Base-by-base conservation (phyloP, 2,329 filamentous ascomycete genomes). In the Aspergillus candidus region DNA sequence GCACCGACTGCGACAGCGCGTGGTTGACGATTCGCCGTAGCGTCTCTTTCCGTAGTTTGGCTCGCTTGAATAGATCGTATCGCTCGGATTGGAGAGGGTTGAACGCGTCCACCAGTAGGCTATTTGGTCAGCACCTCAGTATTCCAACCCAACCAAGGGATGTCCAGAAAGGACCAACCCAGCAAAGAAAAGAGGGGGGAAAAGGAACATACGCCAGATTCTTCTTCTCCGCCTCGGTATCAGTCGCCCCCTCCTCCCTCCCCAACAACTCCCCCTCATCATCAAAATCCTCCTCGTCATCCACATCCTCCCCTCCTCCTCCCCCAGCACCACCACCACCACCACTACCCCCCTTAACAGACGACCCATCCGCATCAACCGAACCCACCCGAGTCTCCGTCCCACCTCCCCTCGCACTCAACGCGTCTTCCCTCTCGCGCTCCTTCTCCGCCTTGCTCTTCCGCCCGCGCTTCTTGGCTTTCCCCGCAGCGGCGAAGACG, bases 1-100 rank as follows among this genome's bases (percentile, higher is more conserved):
- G 81, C 5, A 85, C 80, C 37, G 78, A 82, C 59, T 85, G 82
- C 2, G 77, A 80, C 32, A 85, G 73, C 1, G 80, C 82, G 59
- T 82, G 79, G 54, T 85, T 85, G 49, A 82, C 79, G 49, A 85
- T 77, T 54, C 72, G 61, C 44, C 73, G 72, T 11, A 77, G 65
- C 1, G 71, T 73, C 40, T 72, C 67, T 46, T 75, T 75, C 31
- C 72, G 69, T 39, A 77, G 57, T 51, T 73, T 75, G 6, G 70
- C 65, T 12, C 73, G 70, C 33, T 74, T 72, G 56, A 72, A 74
- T 11, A 70, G 59, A 50, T 74, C 71, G 44, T 75, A 75, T 41
- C 73, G 68, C 40, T 68, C 63, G 3, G 68, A 71, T 52, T 75
- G 73, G 40, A 72, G 61, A 2, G 63, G 63, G 38, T 69, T 72